phyloP scores from a whole-genome alignment of 805 yeast genomes.

The Candida montana region DNA sequence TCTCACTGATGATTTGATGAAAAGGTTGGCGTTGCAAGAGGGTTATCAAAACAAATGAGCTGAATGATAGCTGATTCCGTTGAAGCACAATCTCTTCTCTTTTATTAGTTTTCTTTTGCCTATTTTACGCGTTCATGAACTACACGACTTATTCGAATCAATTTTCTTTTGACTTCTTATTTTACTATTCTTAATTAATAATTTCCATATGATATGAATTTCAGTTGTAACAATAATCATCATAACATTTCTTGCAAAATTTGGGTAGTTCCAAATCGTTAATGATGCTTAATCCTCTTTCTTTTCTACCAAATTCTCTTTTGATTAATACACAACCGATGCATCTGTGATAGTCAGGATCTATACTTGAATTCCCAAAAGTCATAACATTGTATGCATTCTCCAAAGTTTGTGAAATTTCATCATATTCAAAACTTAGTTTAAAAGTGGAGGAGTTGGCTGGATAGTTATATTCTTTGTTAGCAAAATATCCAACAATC shows the following conservation, averaged over 20 bases:
- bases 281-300: constrained; percentile 17
- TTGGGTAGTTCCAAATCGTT: constrained; percentile 24
- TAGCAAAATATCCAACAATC: constrained; percentile 46
- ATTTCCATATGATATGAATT: no score
- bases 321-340: constrained; percentile 54
- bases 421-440: constrained; percentile 40
- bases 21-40: constrained; percentile 8
- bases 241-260: constrained; percentile 33
- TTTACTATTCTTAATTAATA: no score
- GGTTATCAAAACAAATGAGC: no score
- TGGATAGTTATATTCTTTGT: constrained; percentile 33
- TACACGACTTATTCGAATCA: not conserved
- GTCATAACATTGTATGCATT: constrained; percentile 53
- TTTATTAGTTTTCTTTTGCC: not conserved
- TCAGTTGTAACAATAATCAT: constrained; percentile 35
- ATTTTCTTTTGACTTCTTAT: no score
- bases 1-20: constrained; percentile 7
- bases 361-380: constrained; percentile 33
- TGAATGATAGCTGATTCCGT: no score
- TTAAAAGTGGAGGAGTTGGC: constrained; percentile 60
- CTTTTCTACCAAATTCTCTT: constrained; percentile 41
- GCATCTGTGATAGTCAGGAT: constrained; percentile 38
- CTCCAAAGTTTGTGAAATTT: constrained; percentile 38
- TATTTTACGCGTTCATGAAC: not conserved
- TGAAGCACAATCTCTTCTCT: no score